Base-by-base conservation (phyloP, 768 basidiomycete species). In the Sutorius australiensis region DNA sequence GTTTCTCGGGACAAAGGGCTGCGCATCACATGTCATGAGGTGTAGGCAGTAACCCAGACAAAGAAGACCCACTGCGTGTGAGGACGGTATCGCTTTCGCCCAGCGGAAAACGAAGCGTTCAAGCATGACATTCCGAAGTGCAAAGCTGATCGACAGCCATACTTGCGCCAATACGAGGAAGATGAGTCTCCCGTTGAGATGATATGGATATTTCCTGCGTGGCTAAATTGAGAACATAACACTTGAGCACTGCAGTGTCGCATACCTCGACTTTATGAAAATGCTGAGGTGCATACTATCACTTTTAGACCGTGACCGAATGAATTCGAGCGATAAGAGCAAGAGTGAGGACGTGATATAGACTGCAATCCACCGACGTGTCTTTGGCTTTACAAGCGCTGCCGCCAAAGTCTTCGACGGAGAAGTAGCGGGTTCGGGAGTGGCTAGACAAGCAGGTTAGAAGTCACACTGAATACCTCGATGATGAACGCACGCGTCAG, bases 131-230 rank as follows among this genome's bases (percentile, higher is more conserved):
- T 79, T 81, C 7, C 87, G 77, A 19, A 86, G 63, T 2, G 76
- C 67, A 55, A 78, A 88, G 2, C 73, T 70, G 7, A 70, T 39
- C 0, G 81, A 80, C 9, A 78, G 61, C 38, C 71, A 69, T 3
- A 75, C 10, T 62, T 89, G 87, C 0, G 81, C 76, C 43, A 80
- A 57, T 24, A 81, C 48, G 16, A 88, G 64, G 62, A 86, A 87
- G 8, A 89, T 56, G 6, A 87, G 69, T 16, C 80, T 80, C 1
- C 86, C 86, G 48, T 89, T 89, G 19, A 89, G 73, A 61, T 88
- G 84, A 57, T 81, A 80, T 0, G 86, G 87, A 54, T 90, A 86
- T 68, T 86, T 89, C 61, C 87, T 89, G 55, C 41, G n/a, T 4
- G 36, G 38, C 19, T 0, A n/a, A 3, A 34, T 40, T 46, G 11